phyloP scores from a whole-genome alignment of 495 filamentous ascomycete genomes.

The Daldinia loculata region DNA sequence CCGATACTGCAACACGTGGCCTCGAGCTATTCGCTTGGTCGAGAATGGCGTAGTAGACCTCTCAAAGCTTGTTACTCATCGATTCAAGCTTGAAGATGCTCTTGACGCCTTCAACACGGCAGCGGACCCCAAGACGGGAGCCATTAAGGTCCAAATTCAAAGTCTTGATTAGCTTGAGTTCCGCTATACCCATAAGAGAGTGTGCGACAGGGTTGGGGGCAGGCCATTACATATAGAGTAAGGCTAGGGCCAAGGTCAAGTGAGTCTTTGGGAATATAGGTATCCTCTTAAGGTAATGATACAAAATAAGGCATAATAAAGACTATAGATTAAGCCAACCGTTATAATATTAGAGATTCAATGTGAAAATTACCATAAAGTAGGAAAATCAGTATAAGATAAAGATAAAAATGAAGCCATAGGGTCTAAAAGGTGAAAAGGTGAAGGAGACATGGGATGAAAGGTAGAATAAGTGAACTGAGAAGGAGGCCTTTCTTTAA shows the following conservation, averaged over 20 bases:
- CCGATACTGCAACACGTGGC: conserved; percentile 95
- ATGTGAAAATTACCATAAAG: neutral
- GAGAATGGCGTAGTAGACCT: conserved; percentile 83
- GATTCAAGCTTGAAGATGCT: conserved; percentile 85
- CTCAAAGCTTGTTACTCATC: conserved; percentile 83
- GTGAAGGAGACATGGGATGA: neutral
- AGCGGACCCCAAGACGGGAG: conserved; percentile 85
- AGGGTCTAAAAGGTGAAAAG: neutral
- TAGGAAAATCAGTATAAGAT: neutral
- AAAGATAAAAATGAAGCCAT: neutral
- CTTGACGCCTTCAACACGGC: conserved; percentile 88
- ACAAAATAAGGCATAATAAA: conserved; percentile 11
- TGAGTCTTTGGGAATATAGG: neutral
- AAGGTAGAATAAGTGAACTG: neutral
- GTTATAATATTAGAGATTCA: neutral
- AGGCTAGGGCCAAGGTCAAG: neutral
- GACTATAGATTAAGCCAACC: neutral
- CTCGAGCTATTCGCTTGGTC: conserved; percentile 86
- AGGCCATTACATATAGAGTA: neutral
- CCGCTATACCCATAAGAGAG: neutral
- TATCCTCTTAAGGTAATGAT: conserved; percentile 3
- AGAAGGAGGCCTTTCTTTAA: neutral
- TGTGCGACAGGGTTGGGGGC: neutral
- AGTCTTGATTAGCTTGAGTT: conserved; percentile 55
- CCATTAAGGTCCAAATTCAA: conserved; percentile 94